Base-by-base conservation (phyloP, 768 basidiomycete genomes). In the Steccherinum ochraceum region DNA sequence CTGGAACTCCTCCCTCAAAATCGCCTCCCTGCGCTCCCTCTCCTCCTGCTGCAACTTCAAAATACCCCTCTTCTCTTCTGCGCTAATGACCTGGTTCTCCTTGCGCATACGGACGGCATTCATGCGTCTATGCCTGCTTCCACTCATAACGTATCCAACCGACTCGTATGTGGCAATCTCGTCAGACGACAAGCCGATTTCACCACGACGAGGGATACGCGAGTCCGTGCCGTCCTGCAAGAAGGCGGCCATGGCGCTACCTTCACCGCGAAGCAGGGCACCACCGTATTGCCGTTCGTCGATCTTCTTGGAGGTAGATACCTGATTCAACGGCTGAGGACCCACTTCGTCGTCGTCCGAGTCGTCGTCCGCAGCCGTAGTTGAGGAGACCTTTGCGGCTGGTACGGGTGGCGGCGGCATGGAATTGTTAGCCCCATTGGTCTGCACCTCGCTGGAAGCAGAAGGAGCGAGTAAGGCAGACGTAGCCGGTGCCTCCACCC, bases 21-120 rank as follows among this genome's bases (percentile, higher is more conserved):
- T 84, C 4, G 85, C 74, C 70, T 99, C 96, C 61, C 92, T 79
- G 70, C 94, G 83, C 68, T 86, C 84, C 67, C 88, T 81, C 72
- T 99, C 96, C 67, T 97, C 95, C 64, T 75, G 87, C 70, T 97
- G 95, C 67, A 97, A 62, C 70, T 96, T 95, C 64, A 98, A 65
- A 52, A 98, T 94, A 27, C 92, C 90, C 26, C 96, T 72, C 77
- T 98, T 98, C 77, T 99, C 96, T 70, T 98, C 96, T 1, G 95
- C 93, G 60, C 87, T 91, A 65, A 99, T 99, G 56, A 98, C 94
- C 71, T 99, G 96, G 72, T 99, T 97, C 74, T 99, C 96, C 76
- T 98, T 98, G 64, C 95, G 75, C 83, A 99, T 89, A 53, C 96
- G 89, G 41, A 99, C 95, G 0, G 96, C 95, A 59, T 98, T 99